These are phyloP conservation scores for Pisolithus sp. DNA, from an alignment of 768 basidiomycete genomes.

Conservation along the genomic window DNA sequence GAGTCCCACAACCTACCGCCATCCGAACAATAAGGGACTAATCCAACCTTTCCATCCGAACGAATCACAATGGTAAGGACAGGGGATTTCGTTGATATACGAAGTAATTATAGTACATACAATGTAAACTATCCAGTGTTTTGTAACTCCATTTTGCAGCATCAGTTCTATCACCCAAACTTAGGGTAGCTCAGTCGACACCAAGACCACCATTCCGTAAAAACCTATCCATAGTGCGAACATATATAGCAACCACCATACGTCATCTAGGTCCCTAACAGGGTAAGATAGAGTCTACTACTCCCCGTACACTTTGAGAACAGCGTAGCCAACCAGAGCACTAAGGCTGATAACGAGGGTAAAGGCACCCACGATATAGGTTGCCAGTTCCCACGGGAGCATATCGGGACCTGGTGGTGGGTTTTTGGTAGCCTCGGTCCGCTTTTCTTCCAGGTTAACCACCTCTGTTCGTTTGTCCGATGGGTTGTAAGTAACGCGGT, in stretches of 20 bases:
- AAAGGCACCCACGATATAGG: slow-evolving; percentile 24
- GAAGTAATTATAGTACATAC: no score
- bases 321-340: slow-evolving; percentile 16
- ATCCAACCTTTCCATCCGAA: neutral
- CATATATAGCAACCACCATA: no score
- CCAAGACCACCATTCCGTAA: no score
- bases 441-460: slow-evolving; percentile 38
- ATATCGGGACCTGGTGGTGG: slow-evolving; percentile 1
- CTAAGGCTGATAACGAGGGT: slow-evolving; percentile 22
- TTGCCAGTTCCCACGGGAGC: slow-evolving; percentile 27
- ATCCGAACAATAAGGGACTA: neutral
- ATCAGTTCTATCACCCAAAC: no score
- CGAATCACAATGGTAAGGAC: no score
- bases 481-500: slow-evolving; percentile 35
- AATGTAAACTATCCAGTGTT: no score
- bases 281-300: neutral
- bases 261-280: neutral
- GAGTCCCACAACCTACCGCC: neutral
- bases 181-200: no score
- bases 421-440: slow-evolving; percentile 28
- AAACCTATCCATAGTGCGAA: no score
- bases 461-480: slow-evolving; percentile 54
- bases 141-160: no score
- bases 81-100: no score
- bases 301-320: slow-evolving; percentile 16